Percentiles rank a stretch among this genome's conserved stretches.
These are phyloP conservation scores for Monilinia fructigena DNA, from an alignment of 2,329 filamentous ascomycete genomes.

Conservation along the genomic window DNA sequence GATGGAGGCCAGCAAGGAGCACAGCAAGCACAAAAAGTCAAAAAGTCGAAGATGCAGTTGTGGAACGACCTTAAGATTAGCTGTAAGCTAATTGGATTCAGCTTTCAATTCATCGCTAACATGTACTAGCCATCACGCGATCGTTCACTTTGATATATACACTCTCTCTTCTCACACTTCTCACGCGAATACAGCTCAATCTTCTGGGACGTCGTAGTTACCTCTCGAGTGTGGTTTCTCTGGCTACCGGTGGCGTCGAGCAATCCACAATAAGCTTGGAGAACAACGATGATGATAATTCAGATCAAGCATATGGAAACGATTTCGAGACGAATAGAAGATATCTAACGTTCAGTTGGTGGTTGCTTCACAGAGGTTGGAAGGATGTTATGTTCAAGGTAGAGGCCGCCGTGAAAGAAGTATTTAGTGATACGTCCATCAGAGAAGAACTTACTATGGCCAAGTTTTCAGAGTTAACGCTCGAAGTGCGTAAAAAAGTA, in stretches of 20 bases:
- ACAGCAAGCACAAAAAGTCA: constrained; percentile 50
- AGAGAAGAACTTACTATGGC: constrained; percentile 84
- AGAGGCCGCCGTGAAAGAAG: constrained; percentile 79
- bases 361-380: constrained; percentile 90
- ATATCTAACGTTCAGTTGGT: constrained; percentile 97
- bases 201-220: constrained; percentile 94
- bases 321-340: constrained; percentile 95
- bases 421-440: constrained; percentile 86
- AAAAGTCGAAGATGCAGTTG: constrained; percentile 83
- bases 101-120: constrained; percentile 23
- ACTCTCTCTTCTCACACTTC: constrained; percentile 80
- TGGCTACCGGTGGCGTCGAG: constrained; percentile 72
- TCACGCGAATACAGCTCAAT: constrained; percentile 95
- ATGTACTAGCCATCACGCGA: constrained; percentile 72
- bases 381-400: constrained; percentile 78
- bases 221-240: constrained; percentile 88
- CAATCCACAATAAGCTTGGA: constrained; percentile 80
- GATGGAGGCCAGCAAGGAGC: constrained; percentile 46
- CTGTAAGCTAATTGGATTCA: constrained; percentile 56
- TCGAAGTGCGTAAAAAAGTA: constrained; percentile 79
- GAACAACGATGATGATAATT: constrained; percentile 87
- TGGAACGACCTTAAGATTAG: constrained; percentile 98
- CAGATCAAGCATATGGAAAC: constrained; percentile 79
- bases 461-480: constrained; percentile 73
- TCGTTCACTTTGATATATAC: constrained; percentile 92